These are phyloP conservation scores for Kuraishia ogatae DNA, from an alignment of 805 yeast genomes.

Conservation along the genomic window DNA sequence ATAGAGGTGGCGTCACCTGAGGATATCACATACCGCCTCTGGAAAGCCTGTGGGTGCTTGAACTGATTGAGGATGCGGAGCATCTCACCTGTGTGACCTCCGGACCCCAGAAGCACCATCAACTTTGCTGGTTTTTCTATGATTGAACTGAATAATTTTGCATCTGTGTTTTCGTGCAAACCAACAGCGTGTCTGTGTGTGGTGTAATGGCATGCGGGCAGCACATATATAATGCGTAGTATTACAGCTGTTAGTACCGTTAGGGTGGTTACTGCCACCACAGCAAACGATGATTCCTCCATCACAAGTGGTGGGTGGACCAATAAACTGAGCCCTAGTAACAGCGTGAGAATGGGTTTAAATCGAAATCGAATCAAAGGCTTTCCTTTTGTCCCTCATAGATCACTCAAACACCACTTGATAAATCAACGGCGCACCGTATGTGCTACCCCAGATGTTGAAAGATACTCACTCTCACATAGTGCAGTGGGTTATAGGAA, in stretches of 20 bases:
- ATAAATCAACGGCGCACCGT: too few species aligned
- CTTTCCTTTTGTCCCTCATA: too few species aligned
- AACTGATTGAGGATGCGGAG: conserved; percentile 48
- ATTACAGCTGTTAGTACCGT: conserved; percentile 2
- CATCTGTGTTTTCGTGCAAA: background rate
- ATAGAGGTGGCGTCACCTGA: conserved; percentile 39
- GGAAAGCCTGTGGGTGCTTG: conserved; percentile 14
- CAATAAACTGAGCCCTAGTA: too few species aligned
- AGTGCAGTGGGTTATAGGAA: too few species aligned
- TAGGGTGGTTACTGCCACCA: conserved; percentile 7
- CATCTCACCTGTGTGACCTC: conserved; percentile 98
- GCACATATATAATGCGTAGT: conserved; percentile 12
- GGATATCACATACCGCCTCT: conserved; percentile 25
- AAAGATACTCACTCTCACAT: background rate
- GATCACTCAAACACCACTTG: too few species aligned
- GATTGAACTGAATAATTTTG: background rate
- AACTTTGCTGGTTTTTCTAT: conserved; percentile 9
- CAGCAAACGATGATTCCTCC: conserved; percentile 12
- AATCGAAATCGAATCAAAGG: too few species aligned
- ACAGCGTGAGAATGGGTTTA: too few species aligned
- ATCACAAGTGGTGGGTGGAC: background rate
- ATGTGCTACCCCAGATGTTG: background rate
- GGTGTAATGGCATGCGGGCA: conserved; percentile 13
- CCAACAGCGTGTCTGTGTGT: background rate
- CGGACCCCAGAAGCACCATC: conserved; percentile 80